Evolutionary conservation across 164 flowering plant genomes (phyloP), one percentile per base, ranked within the genome.

Genomic region (Vitis vinifera): DNA sequence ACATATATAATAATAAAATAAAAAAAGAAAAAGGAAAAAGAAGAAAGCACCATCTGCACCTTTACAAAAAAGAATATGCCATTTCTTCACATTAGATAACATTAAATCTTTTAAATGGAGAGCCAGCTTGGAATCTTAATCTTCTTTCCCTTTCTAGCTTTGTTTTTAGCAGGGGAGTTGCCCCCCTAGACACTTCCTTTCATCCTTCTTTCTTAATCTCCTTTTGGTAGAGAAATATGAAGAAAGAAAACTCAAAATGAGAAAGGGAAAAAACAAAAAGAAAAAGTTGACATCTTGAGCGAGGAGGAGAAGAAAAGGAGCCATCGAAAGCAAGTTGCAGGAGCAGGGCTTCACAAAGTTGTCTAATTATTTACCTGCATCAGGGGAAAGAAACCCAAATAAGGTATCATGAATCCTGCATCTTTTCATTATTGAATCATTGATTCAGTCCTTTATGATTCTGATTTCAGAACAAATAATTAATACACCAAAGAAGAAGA

Each of bases 301-400:
- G n/a, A n/a, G 3, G 37, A 44, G 13, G 44, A 17, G 50, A 48
- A 14, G 48, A 48, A 59, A 62, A 72, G 44, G 27, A 27, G 48
- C 55, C 67, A 27, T 30, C 58, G 44, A 69, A 75, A 75, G 73
- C 71, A 68, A 66, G 50, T 63, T 37, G 49, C 60, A 30, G 51
- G 48, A 30, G 44, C 5, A 5, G 30, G 37, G 5, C 23, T n/a
- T 19, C 10, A 19, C 4, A 30, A 15, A 53, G 29, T 13, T 2
- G 47, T 16, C 2, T 3, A 9, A 51, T 53, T 65, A 81, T 71
- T 81, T 78, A 27, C 79, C 84, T 81, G 79, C 78, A 71, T 15
- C 15, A 50, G 53, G 17, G n/a, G 10, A 67, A 30, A 8, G 51
- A 6, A 37, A 37, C 2, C 9, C 29, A 13, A 14, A 58, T 12